phyloP scores from a whole-genome alignment of 1,139 yeast species.

The Saccharomyces pastorianus region DNA sequence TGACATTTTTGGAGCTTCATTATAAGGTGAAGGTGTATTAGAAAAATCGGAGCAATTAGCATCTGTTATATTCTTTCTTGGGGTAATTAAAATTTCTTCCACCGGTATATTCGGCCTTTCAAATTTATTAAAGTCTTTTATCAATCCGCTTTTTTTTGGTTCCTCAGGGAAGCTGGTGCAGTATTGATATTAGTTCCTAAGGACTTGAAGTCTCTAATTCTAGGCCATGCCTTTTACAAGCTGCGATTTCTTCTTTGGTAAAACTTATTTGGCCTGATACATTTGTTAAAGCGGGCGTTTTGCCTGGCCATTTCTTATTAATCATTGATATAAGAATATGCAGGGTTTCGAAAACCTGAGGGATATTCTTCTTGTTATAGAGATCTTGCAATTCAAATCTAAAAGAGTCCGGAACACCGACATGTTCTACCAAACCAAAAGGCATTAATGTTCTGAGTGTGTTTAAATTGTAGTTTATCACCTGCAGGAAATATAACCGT shows the following conservation, averaged over 20 bases:
- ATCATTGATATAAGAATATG: constrained; percentile 76
- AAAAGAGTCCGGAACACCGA: constrained; percentile 78
- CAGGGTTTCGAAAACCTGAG: constrained; percentile 87
- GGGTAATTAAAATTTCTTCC: neutral
- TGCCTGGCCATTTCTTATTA: constrained; percentile 37
- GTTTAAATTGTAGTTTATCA: constrained; percentile 65
- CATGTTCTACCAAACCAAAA: constrained; percentile 65
- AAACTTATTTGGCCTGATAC: constrained; percentile 59
- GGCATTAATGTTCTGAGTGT: constrained; percentile 84
- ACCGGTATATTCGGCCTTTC: neutral
- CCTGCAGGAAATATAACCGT: constrained; percentile 48
- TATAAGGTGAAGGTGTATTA: no score
- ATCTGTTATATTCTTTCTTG: no score
- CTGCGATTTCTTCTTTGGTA: constrained; percentile 57
- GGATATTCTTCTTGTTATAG: constrained; percentile 85
- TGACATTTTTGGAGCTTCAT: no score
- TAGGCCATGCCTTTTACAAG: constrained; percentile 50
- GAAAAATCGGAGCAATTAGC: no score
- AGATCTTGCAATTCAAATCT: constrained; percentile 86
- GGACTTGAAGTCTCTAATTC: constrained; percentile 54
- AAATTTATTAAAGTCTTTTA: constrained; percentile 18
- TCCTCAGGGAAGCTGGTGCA: constrained; percentile 7
- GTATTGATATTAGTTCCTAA: constrained; percentile 17
- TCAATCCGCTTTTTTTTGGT: constrained; percentile 12
- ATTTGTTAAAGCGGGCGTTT: constrained; percentile 54